Base-by-base conservation (phyloP, 371 early-diverging fungal genomes). In the Quaeritorhiza haematococci region DNA sequence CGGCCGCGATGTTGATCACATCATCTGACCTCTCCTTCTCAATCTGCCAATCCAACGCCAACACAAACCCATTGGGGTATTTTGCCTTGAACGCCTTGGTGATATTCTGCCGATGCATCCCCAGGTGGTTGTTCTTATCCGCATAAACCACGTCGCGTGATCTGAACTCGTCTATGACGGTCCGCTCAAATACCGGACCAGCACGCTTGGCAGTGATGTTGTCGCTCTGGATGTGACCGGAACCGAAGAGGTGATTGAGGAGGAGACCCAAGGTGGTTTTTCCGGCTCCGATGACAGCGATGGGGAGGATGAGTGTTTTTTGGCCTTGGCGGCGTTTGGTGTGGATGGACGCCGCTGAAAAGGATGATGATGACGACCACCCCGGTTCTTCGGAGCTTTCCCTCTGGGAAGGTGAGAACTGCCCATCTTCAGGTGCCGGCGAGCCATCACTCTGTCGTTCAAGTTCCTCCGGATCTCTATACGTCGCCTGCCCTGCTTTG, bases 141-240 rank as follows among this genome's bases (percentile, higher is more conserved):
- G 67, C 71, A 56, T 55, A 67, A 4, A 67, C 70, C 33, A 85
- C 67, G 13, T 69, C 65, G 47, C 78, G 62, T 8, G 35, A 56
- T 33, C 71, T 60, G 38, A 87, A 75, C 41, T 59, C 67, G 6
- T 64, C 49, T 38, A 84, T 62, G 15, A 90, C 67, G 27, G 65
- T 67, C 24, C 64, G 55, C 41, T 80, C 66, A 60, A 88, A 88
- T 33, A 56, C 67, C n/a, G 59, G 55, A 0, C 75, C 73, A 0
- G 72, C 33, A 24, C 65, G 72, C 54, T 69, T 64, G 46, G 60
- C 60, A 7, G 68, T 62, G 15, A 87, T 78, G 62, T 88, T 75
- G 68, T 91, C 92, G 67, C 80, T 87, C 64, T 89, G 87, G 17
- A 90, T 67, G 66, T 87, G 87, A 4, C 67, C 80, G 64, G 86